Conservation (phyloP, 2,329 filamentous ascomycete species). For the Paramyrothecium roridum region DNA sequence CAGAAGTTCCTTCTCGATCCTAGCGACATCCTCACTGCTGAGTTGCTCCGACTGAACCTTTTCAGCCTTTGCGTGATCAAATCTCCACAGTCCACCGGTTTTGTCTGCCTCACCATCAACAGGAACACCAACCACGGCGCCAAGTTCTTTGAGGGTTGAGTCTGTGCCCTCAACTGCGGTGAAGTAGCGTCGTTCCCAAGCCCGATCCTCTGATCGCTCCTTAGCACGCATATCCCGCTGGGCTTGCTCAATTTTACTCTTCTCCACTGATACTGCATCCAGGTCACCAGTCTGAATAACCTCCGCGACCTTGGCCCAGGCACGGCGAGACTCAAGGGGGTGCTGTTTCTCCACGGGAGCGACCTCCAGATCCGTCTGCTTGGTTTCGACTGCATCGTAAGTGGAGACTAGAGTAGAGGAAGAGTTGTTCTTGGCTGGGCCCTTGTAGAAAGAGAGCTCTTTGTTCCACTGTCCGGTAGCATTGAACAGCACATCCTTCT, state of each 20-base stretch:
- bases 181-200: slow-evolving; percentile 88
- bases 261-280: slow-evolving; percentile 74
- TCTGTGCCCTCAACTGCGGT: slow-evolving; percentile 45
- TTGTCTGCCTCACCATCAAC: slow-evolving; percentile 54
- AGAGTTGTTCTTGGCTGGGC: slow-evolving; percentile 48
- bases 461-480: slow-evolving; percentile 89
- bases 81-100: slow-evolving; percentile 60
- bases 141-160: slow-evolving; percentile 40
- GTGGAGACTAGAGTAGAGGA: slow-evolving; percentile 48
- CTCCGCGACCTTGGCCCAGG: slow-evolving; percentile 81
- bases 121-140: slow-evolving; percentile 42
- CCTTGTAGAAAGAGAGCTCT: slow-evolving; percentile 72
- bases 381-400: slow-evolving; percentile 56
- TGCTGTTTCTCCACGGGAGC: slow-evolving; percentile 76
- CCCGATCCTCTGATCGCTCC: slow-evolving; percentile 70
- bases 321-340: slow-evolving; percentile 80
- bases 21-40: slow-evolving; percentile 33
- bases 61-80: slow-evolving; percentile 45
- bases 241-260: slow-evolving; percentile 84
- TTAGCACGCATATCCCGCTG: slow-evolving; percentile 72
- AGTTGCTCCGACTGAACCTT: slow-evolving; percentile 33
- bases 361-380: slow-evolving; percentile 66
- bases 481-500: slow-evolving; percentile 75
- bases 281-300: slow-evolving; percentile 82
- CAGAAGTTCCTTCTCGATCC: slow-evolving; percentile 42